Base-by-base conservation (phyloP, 352 stramenopile genomes). In the Globisporangium cystogenes region DNA sequence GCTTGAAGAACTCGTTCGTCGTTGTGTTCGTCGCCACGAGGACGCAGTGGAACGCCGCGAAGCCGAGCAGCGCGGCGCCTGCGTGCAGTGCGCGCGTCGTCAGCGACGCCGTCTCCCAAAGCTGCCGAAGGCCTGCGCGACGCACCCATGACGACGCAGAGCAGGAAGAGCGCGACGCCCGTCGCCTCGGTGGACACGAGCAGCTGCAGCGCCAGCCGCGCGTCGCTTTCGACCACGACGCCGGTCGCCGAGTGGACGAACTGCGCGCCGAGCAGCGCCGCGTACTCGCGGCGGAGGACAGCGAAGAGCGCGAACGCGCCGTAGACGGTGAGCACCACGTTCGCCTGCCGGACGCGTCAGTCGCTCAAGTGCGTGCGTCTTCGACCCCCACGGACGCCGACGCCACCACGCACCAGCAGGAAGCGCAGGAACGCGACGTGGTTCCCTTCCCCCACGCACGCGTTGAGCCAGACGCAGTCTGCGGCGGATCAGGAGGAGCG, bases 1-100 rank as follows among this genome's bases (percentile, higher is more conserved):
- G 61, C 53, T 87, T 90, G 65, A 87, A 87, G 40, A 87, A 87
- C 49, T 87, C 79, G 56, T 87, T 90, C 2, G 79, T 90, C 10
- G 79, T 90, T 21, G 57, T 54, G 57, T 90, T 87, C 29, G 24
- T 67, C 24, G 60, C 63, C 16, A 84, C 68, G 29, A 90, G 54
- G 27, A 74, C 81, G 48, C 68, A 62, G 26, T 87, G 76, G 50
- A 86, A 90, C 18, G 48, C 45, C 35, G 61, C 67, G 58, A 90
- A 87, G 16, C 54, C 53, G 3, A 77, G 18, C 6, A 86, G 57
- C 3, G 60, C 72, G 5, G 73, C 50, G 6, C 72, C 72, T 82
- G 49, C 23, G 1, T 11, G 10, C 37, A 21, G 14, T 39, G 33
- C 12, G 33, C n/a, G n/a, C n/a, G n/a, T n/a, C n/a, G n/a, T n/a